Evolutionary conservation across 257 asterid genomes (phyloP).

Genomic region (Vinca minor): DNA sequence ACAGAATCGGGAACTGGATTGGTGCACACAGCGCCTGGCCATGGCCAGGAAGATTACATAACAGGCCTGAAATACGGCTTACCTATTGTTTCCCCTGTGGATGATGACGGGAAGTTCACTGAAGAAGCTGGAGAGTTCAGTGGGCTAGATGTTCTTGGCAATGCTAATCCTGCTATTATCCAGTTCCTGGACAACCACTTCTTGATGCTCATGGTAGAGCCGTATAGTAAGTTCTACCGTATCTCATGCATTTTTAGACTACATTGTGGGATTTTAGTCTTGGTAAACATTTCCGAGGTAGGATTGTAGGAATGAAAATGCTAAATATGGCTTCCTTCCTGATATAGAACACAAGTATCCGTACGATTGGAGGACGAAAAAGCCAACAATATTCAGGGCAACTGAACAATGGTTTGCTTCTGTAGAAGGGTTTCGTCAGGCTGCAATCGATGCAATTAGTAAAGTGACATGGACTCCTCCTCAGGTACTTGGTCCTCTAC

Average conservation of each 20-base stretch:
- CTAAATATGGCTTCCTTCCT: constrained; percentile 7
- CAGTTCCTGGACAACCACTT: constrained; percentile 62
- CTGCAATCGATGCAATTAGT: constrained; percentile 85
- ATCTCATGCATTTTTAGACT: constrained; percentile 10
- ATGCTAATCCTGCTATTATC: constrained; percentile 78
- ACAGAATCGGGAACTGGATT: constrained; percentile 98
- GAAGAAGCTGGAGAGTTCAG: constrained; percentile 87
- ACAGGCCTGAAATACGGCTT: constrained; percentile 86
- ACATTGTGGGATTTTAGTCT: background rate
- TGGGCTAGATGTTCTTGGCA: constrained; percentile 85
- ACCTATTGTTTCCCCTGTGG: constrained; percentile 85
- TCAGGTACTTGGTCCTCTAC: too few species aligned
- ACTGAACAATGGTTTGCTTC: constrained; percentile 99
- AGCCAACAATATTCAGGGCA: constrained; percentile 97
- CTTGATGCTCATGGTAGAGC: constrained; percentile 84
- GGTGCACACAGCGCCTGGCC: constrained; percentile 99
- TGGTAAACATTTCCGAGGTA: background rate
- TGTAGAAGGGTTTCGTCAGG: constrained; percentile 86
- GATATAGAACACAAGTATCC: constrained; percentile 94
- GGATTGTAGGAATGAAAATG: constrained; percentile 6
- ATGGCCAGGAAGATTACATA: constrained; percentile 88
- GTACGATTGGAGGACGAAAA: constrained; percentile 95
- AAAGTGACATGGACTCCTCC: too few species aligned
- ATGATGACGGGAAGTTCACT: constrained; percentile 81
- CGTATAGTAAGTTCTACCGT: constrained; percentile 66